Evolutionary conservation across 2,329 filamentous ascomycete species (phyloP).

Genomic region (Cryphonectria parasitica): DNA sequence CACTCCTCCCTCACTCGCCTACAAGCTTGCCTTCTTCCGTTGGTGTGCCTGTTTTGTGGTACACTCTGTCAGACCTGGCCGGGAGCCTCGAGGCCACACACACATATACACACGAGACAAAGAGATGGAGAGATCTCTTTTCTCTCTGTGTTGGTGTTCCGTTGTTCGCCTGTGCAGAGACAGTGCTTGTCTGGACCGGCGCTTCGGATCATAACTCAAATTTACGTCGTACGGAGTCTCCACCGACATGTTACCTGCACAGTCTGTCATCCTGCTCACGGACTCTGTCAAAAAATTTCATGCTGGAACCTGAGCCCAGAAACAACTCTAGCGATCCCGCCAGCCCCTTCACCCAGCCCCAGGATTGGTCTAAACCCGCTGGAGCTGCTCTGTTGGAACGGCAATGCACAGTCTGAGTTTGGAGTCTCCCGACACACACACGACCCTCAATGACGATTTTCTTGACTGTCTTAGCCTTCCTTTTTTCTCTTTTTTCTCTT

Average conservation of each 20-base stretch:
- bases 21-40: slow-evolving; percentile 13
- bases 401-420: slow-evolving; percentile 28
- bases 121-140: not conserved
- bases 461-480: slow-evolving; percentile 25
- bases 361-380: slow-evolving; percentile 29
- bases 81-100: slow-evolving; percentile 18
- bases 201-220: slow-evolving; percentile 27
- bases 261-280: slow-evolving; percentile 30
- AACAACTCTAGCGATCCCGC: slow-evolving; percentile 30
- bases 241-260: slow-evolving; percentile 25
- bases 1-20: slow-evolving; percentile 3
- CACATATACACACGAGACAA: not conserved
- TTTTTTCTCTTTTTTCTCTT: slow-evolving; percentile 11
- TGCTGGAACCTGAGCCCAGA: slow-evolving; percentile 25
- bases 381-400: slow-evolving; percentile 31
- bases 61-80: slow-evolving; percentile 21
- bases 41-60: slow-evolving; percentile 22
- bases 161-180: slow-evolving; percentile 29
- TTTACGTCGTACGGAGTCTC: slow-evolving; percentile 21
- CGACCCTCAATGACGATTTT: slow-evolving; percentile 27
- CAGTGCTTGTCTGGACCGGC: slow-evolving; percentile 22
- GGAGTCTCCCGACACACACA: slow-evolving; percentile 25
- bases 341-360: slow-evolving; percentile 25
- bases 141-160: not conserved
- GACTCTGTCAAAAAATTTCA: slow-evolving; percentile 30